phyloP scores from a whole-genome alignment of 2,329 filamentous ascomycete genomes.

The Huntiella decipiens region DNA sequence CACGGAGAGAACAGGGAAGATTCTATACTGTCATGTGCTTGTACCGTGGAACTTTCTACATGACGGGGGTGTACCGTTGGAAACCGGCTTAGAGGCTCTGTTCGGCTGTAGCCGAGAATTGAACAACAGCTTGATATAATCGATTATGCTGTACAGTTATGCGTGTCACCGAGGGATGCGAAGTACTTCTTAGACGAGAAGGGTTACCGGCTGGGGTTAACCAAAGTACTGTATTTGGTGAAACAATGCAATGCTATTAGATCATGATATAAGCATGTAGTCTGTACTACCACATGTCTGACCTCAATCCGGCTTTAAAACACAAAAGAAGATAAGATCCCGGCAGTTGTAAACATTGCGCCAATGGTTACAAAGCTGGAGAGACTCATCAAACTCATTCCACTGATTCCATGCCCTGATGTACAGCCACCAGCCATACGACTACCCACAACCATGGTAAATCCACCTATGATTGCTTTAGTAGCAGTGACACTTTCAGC shows the following conservation, averaged over 20 bases:
- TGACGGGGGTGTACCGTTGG: too few species aligned
- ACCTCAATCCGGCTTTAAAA: conserved; percentile 9
- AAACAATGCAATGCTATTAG: neutral
- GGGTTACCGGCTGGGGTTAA: neutral
- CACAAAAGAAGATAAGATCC: conserved; percentile 14
- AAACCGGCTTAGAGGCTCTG: too few species aligned
- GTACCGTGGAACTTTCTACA: too few species aligned
- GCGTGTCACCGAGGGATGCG: too few species aligned
- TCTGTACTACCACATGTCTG: neutral
- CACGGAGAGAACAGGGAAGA: too few species aligned
- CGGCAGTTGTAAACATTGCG: conserved; percentile 35
- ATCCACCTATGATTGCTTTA: conserved; percentile 32
- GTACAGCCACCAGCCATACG: conserved; percentile 48
- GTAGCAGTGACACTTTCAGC: conserved; percentile 18
- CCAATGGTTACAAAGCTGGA: conserved; percentile 44
- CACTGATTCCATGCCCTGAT: conserved; percentile 50
- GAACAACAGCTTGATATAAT: too few species aligned
- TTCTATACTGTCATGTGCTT: too few species aligned
- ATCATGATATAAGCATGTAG: neutral
- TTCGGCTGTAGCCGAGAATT: too few species aligned
- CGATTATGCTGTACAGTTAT: too few species aligned
- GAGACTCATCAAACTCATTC: conserved; percentile 40
- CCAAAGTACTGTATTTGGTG: neutral
- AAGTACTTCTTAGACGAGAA: too few species aligned
- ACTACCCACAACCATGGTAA: conserved; percentile 38